Evolutionary conservation across 371 early-diverging fungal genomes (phyloP).

Genomic region (Lichtheimia ramosa): DNA sequence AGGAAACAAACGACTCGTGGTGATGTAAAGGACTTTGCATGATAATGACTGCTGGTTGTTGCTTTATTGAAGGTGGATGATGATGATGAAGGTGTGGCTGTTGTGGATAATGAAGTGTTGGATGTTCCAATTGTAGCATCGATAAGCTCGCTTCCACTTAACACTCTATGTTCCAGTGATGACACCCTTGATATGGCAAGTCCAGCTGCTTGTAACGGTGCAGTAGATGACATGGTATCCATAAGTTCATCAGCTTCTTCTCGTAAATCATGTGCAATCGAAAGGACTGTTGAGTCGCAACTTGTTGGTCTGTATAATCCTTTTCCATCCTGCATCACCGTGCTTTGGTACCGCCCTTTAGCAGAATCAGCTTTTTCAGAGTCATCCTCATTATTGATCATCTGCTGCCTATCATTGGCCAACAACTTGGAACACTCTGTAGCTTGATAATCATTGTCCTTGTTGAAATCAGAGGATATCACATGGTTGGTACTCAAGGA

Average conservation of each 20-base stretch:
- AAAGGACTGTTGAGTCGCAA: background rate
- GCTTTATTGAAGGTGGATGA: background rate
- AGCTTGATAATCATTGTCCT: no score
- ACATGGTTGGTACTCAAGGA: slow-evolving; percentile 2
- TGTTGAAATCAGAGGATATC: no score
- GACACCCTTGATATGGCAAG: background rate
- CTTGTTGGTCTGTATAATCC: background rate
- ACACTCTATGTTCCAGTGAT: no score
- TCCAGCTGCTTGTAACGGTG: background rate
- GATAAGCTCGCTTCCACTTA: no score
- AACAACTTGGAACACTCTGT: background rate
- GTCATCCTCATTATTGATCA: background rate
- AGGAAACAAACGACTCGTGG: slow-evolving; percentile 25
- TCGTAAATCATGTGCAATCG: background rate
- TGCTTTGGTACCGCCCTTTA: background rate
- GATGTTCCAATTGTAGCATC: no score
- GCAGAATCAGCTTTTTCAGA: background rate
- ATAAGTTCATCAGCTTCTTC: background rate
- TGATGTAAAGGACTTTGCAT: slow-evolving; percentile 5
- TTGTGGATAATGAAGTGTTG: background rate
- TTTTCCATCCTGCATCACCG: background rate
- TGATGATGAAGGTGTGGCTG: background rate
- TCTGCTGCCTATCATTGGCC: no score
- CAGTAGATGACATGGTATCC: no score
- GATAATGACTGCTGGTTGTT: background rate